These are phyloP conservation scores for Uronychia binucleata DNA, from an alignment of 73 alveolate genomes.

Conservation along the genomic window DNA sequence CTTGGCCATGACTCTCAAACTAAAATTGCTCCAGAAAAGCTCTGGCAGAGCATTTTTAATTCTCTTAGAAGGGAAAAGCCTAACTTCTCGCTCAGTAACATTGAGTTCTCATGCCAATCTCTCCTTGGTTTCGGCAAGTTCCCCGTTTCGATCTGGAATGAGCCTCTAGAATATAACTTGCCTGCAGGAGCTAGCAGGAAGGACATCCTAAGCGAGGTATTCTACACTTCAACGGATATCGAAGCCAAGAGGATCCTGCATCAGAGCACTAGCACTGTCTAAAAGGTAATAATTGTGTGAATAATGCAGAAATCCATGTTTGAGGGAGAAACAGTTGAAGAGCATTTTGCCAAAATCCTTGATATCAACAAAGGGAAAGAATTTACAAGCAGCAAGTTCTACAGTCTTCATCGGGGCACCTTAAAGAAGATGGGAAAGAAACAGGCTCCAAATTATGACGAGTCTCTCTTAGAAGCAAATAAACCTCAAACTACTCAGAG, in stretches of 20 bases:
- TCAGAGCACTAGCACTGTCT: background rate
- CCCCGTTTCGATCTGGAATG: conserved; percentile 46
- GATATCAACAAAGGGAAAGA: conserved; percentile 24
- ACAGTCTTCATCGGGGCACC: conserved; percentile 53
- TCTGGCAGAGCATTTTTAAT: conserved; percentile 34
- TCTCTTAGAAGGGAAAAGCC: conserved; percentile 40
- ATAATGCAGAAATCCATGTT: background rate
- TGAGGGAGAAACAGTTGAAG: background rate
- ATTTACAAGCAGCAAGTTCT: conserved; percentile 54
- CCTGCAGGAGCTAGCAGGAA: background rate
- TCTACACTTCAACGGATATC: background rate
- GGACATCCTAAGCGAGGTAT: background rate
- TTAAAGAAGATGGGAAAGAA: background rate
- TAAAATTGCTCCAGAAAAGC: background rate
- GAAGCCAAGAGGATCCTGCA: background rate
- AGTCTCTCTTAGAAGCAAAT: conserved; percentile 39
- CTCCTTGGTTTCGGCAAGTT: conserved; percentile 39
- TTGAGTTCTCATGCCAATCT: conserved; percentile 25
- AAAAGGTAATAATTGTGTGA: background rate
- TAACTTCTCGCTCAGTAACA: conserved; percentile 38
- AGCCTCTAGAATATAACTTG: background rate
- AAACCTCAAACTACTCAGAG: conserved; percentile 6
- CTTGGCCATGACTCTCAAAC: background rate
- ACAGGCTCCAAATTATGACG: conserved; percentile 26
- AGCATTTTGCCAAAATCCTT: background rate